A percentile compares a stretch with the other conserved stretches of the same genome.
These are phyloP conservation scores for Termitomyces sp. DNA, from an alignment of 768 basidiomycete genomes.

Conservation along the genomic window DNA sequence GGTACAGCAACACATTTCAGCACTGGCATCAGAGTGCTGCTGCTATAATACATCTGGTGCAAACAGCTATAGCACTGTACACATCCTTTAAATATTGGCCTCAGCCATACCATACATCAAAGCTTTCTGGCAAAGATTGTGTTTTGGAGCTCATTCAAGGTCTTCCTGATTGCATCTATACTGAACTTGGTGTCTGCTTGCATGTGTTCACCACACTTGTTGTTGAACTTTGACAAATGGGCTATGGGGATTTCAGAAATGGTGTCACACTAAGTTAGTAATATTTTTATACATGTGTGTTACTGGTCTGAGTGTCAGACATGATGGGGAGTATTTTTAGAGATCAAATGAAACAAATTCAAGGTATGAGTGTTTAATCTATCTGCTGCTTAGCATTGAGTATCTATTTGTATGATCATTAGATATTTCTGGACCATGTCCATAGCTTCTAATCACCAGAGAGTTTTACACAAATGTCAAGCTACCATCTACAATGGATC, in stretches of 20 bases:
- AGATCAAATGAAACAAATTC: constrained; percentile 5
- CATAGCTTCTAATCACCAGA: background rate
- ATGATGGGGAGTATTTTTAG: constrained; percentile 15
- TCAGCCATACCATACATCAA: too few species aligned
- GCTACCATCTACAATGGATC: background rate
- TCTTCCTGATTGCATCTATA: too few species aligned
- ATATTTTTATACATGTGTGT: constrained; percentile 23
- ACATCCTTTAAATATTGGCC: too few species aligned
- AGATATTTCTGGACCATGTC: background rate
- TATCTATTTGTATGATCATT: background rate
- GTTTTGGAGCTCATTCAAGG: too few species aligned
- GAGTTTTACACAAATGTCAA: background rate
- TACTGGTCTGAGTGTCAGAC: constrained; percentile 10
- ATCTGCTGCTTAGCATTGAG: background rate
- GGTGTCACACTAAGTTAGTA: constrained; percentile 14
- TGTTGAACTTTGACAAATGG: background rate
- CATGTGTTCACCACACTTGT: too few species aligned
- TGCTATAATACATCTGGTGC: too few species aligned
- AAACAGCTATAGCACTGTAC: too few species aligned
- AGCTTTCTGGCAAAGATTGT: too few species aligned
- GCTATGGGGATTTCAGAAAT: constrained; percentile 5
- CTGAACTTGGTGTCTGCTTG: too few species aligned
- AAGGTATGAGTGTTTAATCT: background rate
- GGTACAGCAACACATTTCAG: too few species aligned
- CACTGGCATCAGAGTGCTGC: too few species aligned